phyloP scores from a whole-genome alignment of 768 basidiomycete genomes.

The Pleurotus giganteus region DNA sequence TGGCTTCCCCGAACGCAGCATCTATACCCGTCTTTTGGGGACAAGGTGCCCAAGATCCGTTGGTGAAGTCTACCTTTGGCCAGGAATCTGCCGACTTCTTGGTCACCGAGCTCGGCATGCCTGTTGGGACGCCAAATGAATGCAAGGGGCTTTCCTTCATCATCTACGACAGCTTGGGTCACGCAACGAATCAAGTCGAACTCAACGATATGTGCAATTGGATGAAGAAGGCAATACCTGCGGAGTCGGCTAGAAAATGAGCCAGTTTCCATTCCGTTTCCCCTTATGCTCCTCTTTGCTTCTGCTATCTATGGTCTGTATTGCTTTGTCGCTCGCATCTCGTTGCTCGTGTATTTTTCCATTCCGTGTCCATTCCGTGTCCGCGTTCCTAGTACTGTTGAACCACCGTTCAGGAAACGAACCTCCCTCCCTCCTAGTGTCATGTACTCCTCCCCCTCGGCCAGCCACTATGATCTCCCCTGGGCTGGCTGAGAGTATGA shows the following conservation, averaged over 20 bases:
- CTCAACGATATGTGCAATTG: conserved; percentile 69
- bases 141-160: conserved; percentile 64
- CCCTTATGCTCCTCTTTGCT: background rate
- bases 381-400: background rate
- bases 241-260: conserved; percentile 10
- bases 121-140: conserved; percentile 32
- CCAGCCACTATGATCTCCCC: background rate
- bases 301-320: conserved; percentile 9
- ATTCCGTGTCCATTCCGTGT: background rate
- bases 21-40: conserved; percentile 84
- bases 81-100: conserved; percentile 57
- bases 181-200: conserved; percentile 64
- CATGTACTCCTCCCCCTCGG: background rate
- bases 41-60: conserved; percentile 73
- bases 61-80: conserved; percentile 61
- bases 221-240: conserved; percentile 58
- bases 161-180: conserved; percentile 64
- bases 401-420: background rate
- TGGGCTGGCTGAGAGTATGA: background rate
- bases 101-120: conserved; percentile 50
- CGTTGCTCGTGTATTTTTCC: background rate
- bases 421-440: background rate
- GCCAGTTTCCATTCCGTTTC: conserved; percentile 2
- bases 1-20: conserved; percentile 56
- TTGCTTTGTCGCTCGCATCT: background rate